Conservation (phyloP, 2,329 filamentous ascomycete species). For the Colletotrichum filicis region DNA sequence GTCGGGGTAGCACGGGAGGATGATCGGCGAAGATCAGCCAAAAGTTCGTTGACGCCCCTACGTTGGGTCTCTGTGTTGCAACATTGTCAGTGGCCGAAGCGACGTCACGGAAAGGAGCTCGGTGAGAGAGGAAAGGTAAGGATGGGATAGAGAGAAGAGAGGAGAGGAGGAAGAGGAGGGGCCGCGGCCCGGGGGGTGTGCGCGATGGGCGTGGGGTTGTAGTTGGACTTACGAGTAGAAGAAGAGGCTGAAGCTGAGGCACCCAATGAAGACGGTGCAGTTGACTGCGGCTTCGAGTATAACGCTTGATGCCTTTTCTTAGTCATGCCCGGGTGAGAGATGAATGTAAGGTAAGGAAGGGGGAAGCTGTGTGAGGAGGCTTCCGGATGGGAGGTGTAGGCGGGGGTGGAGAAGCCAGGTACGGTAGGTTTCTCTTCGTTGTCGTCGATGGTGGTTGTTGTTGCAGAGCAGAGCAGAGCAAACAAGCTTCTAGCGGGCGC, state of each 20-base stretch:
- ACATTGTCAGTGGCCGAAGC: constrained; percentile 26
- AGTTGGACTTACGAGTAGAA: constrained; percentile 29
- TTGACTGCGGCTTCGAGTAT: constrained; percentile 69
- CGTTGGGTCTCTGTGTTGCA: constrained; percentile 44
- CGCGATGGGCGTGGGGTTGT: neutral
- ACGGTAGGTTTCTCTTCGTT: neutral
- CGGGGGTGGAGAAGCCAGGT: neutral
- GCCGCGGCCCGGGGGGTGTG: neutral
- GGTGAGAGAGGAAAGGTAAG: neutral
- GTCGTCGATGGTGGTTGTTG: neutral
- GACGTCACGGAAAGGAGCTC: constrained; percentile 34
- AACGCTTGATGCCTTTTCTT: constrained; percentile 69
- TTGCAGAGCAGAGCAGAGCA: neutral
- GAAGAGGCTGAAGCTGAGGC: constrained; percentile 33
- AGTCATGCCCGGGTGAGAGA: constrained; percentile 60
- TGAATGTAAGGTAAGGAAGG: neutral
- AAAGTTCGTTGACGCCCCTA: constrained; percentile 68
- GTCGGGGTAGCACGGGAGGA: constrained; percentile 40
- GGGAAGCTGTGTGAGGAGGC: neutral
- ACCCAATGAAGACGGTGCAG: constrained; percentile 49
- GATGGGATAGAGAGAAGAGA: neutral
- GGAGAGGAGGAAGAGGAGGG: neutral
- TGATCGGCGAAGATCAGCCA: constrained; percentile 65
- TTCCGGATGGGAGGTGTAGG: neutral
- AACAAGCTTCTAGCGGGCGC: constrained; percentile 22